phyloP scores from a whole-genome alignment of 352 stramenopile species.

The Phytopythium oedochilum region DNA sequence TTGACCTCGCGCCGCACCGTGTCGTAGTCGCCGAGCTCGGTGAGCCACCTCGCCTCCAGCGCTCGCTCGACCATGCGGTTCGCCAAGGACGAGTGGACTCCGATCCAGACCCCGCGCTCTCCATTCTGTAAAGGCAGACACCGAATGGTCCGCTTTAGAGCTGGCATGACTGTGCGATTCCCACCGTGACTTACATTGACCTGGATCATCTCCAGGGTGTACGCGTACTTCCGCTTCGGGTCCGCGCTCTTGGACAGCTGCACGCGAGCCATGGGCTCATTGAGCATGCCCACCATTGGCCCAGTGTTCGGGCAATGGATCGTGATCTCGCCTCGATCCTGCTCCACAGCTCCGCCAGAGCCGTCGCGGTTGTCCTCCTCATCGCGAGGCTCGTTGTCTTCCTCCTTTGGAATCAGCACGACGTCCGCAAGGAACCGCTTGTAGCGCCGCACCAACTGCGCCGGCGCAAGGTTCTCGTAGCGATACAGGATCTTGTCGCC shows the following conservation, averaged over 20 bases:
- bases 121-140: conserved; percentile 48
- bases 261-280: conserved; percentile 55
- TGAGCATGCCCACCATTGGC: conserved; percentile 75
- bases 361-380: conserved; percentile 7
- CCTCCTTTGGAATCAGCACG: conserved; percentile 30
- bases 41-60: conserved; percentile 51
- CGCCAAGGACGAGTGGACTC: conserved; percentile 68
- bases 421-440: conserved; percentile 83
- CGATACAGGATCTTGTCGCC: conserved; percentile 32
- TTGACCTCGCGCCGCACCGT: conserved; percentile 65
- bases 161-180: not conserved
- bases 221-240: conserved; percentile 76
- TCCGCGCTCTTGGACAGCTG: conserved; percentile 75
- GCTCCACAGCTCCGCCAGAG: conserved; percentile 5
- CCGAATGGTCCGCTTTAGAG: too few species aligned
- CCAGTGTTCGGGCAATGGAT: conserved; percentile 84
- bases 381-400: not conserved
- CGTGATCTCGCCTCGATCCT: conserved; percentile 32
- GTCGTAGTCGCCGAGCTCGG: conserved; percentile 53
- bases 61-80: conserved; percentile 80
- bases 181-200: conserved; percentile 47
- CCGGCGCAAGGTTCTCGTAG: conserved; percentile 53
- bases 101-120: conserved; percentile 62
- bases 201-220: conserved; percentile 84
- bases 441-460: conserved; percentile 63